Base-by-base conservation (phyloP, 2,329 filamentous ascomycete species). In the Fusarium abutilonis region DNA sequence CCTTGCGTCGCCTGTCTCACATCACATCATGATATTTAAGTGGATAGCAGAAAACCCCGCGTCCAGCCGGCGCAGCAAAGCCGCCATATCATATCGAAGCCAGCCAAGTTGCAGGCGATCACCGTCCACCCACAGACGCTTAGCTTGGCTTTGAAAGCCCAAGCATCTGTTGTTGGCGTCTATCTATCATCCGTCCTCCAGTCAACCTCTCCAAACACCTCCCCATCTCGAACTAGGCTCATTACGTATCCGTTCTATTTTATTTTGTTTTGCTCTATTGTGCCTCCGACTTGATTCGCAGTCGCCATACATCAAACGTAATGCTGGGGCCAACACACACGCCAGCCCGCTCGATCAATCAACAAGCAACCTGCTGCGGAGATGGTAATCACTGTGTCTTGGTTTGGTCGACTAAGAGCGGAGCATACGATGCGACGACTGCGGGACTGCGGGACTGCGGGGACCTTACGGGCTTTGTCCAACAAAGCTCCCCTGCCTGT, bases 361-460 rank as follows among this genome's bases (percentile, higher is more conserved):
- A 21, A 17, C 47, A 42, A 46, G 21, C 21, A 38, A 48, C 45
- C 32, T 53, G 50, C 36, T 43, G 28, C 46, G 38, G 43, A 45
- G 35, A 53, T 67, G 49, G 57, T 52, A 51, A 60, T 60, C 57
- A 53, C 40, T 31, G 40, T 49, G 49, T 58, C 54, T 47, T 68
- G 62, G 62, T 64, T 70, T 60, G 64, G 60, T 49, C 59, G 49
- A 55, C 48, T 39, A 55, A 63, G 46, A 66, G 54, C 51, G 65
- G 60, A 56, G 53, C 28, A 44, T 42, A 48, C 56, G 56, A 63
- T 64, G 63, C 53, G 45, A 66, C 45, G 21, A 52, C 47, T 60
- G 49, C 40, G 47, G 51, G 62, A 52, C 47, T 60, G 49, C 40
- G 47, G 51, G 62, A 49, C 47, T 60, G 49, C 40, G 47, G 51